phyloP scores from a whole-genome alignment of 202 grass and related monocot genomes.

The Saccharum hybrid region DNA sequence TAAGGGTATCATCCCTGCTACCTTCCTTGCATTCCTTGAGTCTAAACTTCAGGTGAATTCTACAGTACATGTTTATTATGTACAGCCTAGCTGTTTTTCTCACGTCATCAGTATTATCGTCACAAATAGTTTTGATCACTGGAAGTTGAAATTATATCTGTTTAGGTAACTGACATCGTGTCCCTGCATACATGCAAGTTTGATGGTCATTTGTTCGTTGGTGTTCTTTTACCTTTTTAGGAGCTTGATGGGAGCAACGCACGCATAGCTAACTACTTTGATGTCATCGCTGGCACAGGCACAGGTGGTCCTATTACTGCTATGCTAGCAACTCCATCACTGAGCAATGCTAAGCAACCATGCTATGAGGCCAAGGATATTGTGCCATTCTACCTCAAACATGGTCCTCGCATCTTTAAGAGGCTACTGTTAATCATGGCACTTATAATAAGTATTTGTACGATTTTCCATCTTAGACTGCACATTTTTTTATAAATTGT shows the following conservation, averaged over 20 bases:
- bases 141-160: background rate
- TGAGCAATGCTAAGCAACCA: constrained; percentile 3
- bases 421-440: background rate
- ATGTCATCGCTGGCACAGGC: constrained; percentile 53
- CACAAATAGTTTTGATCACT: background rate
- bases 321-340: constrained; percentile 54
- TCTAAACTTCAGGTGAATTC: constrained; percentile 49
- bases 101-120: background rate
- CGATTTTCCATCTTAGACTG: constrained; percentile 1
- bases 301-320: constrained; percentile 55
- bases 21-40: constrained; percentile 53
- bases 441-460: background rate
- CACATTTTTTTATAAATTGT: background rate
- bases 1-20: constrained; percentile 63
- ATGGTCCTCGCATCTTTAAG: constrained; percentile 56
- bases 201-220: constrained; percentile 7
- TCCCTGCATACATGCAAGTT: background rate
- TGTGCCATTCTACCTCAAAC: constrained; percentile 38
- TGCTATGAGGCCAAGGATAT: constrained; percentile 50
- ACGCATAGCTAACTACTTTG: constrained; percentile 60
- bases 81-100: constrained; percentile 3
- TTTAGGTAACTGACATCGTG: background rate
- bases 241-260: constrained; percentile 36
- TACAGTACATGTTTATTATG: background rate
- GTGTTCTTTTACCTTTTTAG: constrained; percentile 23